These are phyloP conservation scores for Chaetomiaceae sp. DNA, from an alignment of 2,329 filamentous ascomycete species.

Conservation along the genomic window DNA sequence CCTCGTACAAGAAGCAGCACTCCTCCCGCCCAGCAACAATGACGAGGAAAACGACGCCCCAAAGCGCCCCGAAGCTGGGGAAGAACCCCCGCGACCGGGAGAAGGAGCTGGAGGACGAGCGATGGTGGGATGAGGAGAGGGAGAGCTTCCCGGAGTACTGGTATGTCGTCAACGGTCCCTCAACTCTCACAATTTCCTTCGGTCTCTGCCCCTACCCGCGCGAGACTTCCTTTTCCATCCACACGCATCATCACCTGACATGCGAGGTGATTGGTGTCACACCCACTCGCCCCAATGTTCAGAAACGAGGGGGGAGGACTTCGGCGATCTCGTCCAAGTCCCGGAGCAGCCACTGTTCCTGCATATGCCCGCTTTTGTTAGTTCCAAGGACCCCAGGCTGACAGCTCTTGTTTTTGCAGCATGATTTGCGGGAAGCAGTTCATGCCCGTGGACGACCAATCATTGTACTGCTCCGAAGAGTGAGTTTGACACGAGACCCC, in stretches of 20 bases:
- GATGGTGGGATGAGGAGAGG: slow-evolving; percentile 52
- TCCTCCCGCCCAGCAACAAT: slow-evolving; percentile 40
- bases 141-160: slow-evolving; percentile 64
- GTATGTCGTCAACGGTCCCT: slow-evolving; percentile 41
- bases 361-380: slow-evolving; percentile 27
- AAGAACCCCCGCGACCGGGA: slow-evolving; percentile 50
- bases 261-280: slow-evolving; percentile 25
- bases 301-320: slow-evolving; percentile 13
- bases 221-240: slow-evolving; percentile 25
- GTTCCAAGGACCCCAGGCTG: slow-evolving; percentile 26
- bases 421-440: slow-evolving; percentile 67
- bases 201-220: slow-evolving; percentile 14
- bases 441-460: slow-evolving; percentile 51
- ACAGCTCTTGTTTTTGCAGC: slow-evolving; percentile 37
- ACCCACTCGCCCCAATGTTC: slow-evolving; percentile 8
- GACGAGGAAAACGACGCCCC: slow-evolving; percentile 40
- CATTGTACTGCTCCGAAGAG: slow-evolving; percentile 60
- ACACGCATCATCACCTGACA: slow-evolving; percentile 33
- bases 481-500: slow-evolving; percentile 38
- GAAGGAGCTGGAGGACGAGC: slow-evolving; percentile 45
- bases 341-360: slow-evolving; percentile 29
- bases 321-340: neutral
- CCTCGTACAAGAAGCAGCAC: slow-evolving; percentile 38
- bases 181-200: slow-evolving; percentile 17
- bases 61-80: slow-evolving; percentile 44